These are phyloP conservation scores for Suaeda aralocaspica DNA, from an alignment of 148 eudicot genomes.

Conservation along the genomic window DNA sequence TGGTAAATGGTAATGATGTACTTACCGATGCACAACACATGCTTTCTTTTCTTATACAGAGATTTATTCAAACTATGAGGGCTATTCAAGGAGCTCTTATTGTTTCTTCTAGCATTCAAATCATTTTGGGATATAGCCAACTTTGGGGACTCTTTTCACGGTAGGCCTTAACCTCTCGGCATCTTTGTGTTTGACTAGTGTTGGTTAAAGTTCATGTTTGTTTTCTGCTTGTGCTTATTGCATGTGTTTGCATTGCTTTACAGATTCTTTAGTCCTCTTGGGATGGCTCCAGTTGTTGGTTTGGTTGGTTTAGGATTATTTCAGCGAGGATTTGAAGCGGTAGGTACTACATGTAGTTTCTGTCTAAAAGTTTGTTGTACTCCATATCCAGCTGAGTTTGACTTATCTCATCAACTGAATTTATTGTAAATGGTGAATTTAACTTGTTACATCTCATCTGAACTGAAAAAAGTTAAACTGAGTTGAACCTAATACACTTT, in stretches of 20 bases:
- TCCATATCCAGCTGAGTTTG: too few species aligned
- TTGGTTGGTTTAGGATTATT: constrained; percentile 93
- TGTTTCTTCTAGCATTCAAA: constrained; percentile 89
- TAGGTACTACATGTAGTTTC: constrained; percentile 30
- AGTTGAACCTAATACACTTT: too few species aligned
- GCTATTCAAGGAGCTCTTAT: constrained; percentile 97
- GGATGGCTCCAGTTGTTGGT: constrained; percentile 99
- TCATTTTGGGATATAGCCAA: constrained; percentile 94
- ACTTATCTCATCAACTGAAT: too few species aligned
- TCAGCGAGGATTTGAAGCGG: constrained; percentile 90
- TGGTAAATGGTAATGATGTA: constrained; percentile 10
- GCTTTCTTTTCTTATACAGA: constrained; percentile 37
- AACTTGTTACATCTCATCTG: too few species aligned
- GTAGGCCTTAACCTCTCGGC: constrained; percentile 33
- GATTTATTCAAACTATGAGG: constrained; percentile 94
- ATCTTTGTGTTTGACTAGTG: background rate
- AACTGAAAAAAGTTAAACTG: too few species aligned
- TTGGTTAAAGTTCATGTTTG: too few species aligned
- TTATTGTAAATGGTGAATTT: too few species aligned
- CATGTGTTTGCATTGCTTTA: constrained; percentile 11
- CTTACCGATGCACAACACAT: constrained; percentile 4
- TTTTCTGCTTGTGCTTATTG: background rate
- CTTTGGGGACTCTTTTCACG: constrained; percentile 97
- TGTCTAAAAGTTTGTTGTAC: background rate
- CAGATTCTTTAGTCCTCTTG: constrained; percentile 99